Evolutionary conservation across 129 eudicot genomes (phyloP).

Genomic region (Chrysanthemum seticuspe): DNA sequence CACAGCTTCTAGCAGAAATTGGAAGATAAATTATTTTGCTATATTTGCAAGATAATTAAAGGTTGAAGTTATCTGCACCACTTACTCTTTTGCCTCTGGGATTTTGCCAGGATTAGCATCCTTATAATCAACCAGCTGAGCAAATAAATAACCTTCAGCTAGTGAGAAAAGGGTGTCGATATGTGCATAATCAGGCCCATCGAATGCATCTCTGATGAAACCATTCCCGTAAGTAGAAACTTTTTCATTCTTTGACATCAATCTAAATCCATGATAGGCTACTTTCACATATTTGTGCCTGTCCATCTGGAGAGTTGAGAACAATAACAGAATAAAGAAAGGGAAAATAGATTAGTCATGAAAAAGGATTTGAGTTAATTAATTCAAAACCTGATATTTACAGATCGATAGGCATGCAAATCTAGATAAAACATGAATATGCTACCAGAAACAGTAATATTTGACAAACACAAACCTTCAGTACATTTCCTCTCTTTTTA

Average conservation of each 20-base stretch:
- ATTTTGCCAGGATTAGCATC: slow-evolving; percentile 75
- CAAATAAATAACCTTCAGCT: slow-evolving; percentile 94
- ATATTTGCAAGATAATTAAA: slow-evolving; percentile 20
- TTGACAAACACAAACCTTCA: slow-evolving; percentile 63
- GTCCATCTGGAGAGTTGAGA: slow-evolving; percentile 62
- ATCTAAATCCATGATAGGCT: slow-evolving; percentile 90
- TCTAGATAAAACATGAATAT: background rate
- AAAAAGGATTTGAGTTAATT: slow-evolving; percentile 1
- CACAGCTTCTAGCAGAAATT: background rate
- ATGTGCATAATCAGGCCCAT: slow-evolving; percentile 92
- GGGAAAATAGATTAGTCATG: background rate
- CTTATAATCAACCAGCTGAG: slow-evolving; percentile 90
- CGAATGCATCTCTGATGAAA: slow-evolving; percentile 74
- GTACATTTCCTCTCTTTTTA: slow-evolving; percentile 90
- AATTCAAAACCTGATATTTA: slow-evolving; percentile 7
- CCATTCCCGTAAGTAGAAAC: slow-evolving; percentile 75
- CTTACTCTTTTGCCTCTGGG: slow-evolving; percentile 73
- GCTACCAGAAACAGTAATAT: background rate
- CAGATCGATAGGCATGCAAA: background rate
- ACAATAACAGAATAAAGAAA: background rate
- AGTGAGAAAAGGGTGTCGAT: slow-evolving; percentile 91
- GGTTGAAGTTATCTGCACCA: slow-evolving; percentile 27
- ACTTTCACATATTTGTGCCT: slow-evolving; percentile 97
- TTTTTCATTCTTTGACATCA: slow-evolving; percentile 73
- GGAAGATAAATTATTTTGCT: background rate